phyloP scores from a whole-genome alignment of 345 rosid species.

The Noccaea caerulescens region DNA sequence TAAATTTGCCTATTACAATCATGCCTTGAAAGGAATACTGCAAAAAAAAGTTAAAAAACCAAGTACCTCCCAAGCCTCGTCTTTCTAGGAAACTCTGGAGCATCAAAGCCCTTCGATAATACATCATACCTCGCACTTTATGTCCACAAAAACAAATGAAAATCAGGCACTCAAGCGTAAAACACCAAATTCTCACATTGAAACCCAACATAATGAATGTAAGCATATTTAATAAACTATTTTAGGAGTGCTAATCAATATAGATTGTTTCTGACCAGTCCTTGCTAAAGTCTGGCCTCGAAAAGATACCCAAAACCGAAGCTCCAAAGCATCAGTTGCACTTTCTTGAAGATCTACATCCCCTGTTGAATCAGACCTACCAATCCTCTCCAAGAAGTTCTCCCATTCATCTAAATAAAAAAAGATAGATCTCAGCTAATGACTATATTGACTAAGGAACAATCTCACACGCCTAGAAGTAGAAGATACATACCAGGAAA shows the following conservation, averaged over 20 bases:
- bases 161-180: constrained; percentile 29
- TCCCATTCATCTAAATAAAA: constrained; percentile 89
- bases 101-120: constrained; percentile 97
- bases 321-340: constrained; percentile 85
- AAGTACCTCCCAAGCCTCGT: constrained; percentile 77
- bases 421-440: constrained; percentile 28
- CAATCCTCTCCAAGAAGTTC: constrained; percentile 92
- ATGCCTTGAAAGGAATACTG: constrained; percentile 8
- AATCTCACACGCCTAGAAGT: constrained; percentile 20
- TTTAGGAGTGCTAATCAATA: constrained; percentile 18
- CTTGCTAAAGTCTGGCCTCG: constrained; percentile 98
- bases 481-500: constrained; percentile 71
- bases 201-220: constrained; percentile 18
- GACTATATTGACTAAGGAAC: constrained; percentile 19
- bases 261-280: constrained; percentile 64
- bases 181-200: constrained; percentile 26
- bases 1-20: constrained; percentile 33
- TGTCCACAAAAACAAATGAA: constrained; percentile 36
- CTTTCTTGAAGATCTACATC: constrained; percentile 77
- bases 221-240: constrained; percentile 2
- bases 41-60: constrained; percentile 10
- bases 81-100: constrained; percentile 89
- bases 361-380: constrained; percentile 66
- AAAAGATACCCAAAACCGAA: constrained; percentile 97
- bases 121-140: constrained; percentile 99